These are phyloP conservation scores for Populus euphratica DNA, from an alignment of 345 rosid genomes.

Conservation along the genomic window DNA sequence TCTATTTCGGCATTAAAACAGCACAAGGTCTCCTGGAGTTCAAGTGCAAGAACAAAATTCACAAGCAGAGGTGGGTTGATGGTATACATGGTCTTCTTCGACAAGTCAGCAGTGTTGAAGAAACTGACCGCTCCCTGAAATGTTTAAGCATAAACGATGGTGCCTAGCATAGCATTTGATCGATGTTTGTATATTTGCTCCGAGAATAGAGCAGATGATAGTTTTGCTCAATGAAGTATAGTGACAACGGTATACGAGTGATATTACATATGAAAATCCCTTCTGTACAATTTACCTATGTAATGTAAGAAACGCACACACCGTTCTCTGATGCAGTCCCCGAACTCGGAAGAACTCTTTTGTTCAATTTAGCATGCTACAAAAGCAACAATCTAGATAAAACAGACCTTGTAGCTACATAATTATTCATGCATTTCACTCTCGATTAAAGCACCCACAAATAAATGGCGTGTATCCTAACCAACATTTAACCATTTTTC, in stretches of 20 bases:
- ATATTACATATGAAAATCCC: background rate
- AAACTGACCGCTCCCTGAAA: slow-evolving; percentile 49
- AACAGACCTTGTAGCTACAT: background rate
- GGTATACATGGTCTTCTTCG: slow-evolving; percentile 68
- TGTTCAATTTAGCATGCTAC: background rate
- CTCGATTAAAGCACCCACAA: background rate
- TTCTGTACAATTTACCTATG: background rate
- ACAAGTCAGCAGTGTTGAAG: slow-evolving; percentile 49
- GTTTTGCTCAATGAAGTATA: background rate
- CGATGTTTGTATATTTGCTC: slow-evolving; percentile 14
- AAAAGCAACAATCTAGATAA: background rate
- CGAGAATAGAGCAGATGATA: background rate
- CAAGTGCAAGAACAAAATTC: slow-evolving; percentile 73
- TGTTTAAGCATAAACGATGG: slow-evolving; percentile 42
- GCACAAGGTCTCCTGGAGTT: slow-evolving; percentile 92
- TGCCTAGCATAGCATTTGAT: slow-evolving; percentile 21
- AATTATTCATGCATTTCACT: background rate
- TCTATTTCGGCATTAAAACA: slow-evolving; percentile 82
- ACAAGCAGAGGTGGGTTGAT: slow-evolving; percentile 90
- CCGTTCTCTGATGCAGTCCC: background rate
- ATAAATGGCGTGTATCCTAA: background rate
- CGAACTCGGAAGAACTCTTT: background rate
- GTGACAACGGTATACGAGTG: background rate
- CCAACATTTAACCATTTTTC: background rate
- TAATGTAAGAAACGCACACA: background rate